Percentiles rank a stretch among this genome's conserved stretches.
Evolutionary conservation across 2,329 filamentous ascomycete species (phyloP).

Genomic region (Cytospora leucostoma): DNA sequence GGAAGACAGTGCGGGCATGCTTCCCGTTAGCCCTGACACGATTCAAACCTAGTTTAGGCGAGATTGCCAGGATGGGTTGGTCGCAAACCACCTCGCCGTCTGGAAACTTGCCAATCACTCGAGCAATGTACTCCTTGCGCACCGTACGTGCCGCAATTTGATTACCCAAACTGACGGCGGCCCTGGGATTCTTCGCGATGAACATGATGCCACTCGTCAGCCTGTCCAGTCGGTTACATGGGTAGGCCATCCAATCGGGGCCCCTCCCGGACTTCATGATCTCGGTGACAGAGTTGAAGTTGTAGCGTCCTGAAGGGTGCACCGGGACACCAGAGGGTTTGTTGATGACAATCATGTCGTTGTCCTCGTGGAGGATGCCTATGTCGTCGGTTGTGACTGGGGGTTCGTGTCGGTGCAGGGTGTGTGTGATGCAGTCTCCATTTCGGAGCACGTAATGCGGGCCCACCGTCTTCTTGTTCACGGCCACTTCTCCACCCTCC

Average conservation of each 20-base stretch:
- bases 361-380: constrained; percentile 83
- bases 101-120: constrained; percentile 88
- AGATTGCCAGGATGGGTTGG: constrained; percentile 90
- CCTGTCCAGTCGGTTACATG: constrained; percentile 92
- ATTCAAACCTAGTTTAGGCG: constrained; percentile 91
- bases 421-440: constrained; percentile 89
- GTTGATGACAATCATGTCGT: constrained; percentile 93
- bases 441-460: constrained; percentile 77
- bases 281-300: constrained; percentile 91
- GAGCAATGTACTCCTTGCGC: constrained; percentile 91
- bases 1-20: constrained; percentile 86
- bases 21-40: constrained; percentile 93
- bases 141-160: constrained; percentile 82
- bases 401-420: constrained; percentile 91
- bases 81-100: constrained; percentile 90
- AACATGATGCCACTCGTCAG: constrained; percentile 98
- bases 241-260: constrained; percentile 56
- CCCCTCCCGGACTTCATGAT: constrained; percentile 81
- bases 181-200: constrained; percentile 80
- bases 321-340: constrained; percentile 95
- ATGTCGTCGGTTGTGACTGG: constrained; percentile 83
- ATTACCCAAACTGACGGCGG: constrained; percentile 73
- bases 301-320: constrained; percentile 92
- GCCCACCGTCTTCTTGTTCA: constrained; percentile 74
- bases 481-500: constrained; percentile 71